Conservation (phyloP, 2,329 filamentous ascomycete genomes). For the Fusarium torreyae region DNA sequence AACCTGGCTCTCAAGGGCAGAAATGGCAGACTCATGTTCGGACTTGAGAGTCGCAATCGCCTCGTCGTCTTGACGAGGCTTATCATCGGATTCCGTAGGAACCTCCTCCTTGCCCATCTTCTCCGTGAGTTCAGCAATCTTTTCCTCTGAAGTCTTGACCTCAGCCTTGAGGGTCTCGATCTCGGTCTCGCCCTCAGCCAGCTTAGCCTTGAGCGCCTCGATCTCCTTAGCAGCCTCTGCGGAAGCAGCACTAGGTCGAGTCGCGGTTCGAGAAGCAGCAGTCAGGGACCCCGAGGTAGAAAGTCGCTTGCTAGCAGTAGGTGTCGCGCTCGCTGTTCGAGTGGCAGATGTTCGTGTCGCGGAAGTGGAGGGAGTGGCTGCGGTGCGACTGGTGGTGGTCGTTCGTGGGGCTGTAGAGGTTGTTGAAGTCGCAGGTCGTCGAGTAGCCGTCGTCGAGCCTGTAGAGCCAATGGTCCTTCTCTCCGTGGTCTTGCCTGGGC, state of each 20-base stretch:
- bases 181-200: constrained; percentile 71
- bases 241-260: constrained; percentile 60
- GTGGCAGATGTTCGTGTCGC: constrained; percentile 51
- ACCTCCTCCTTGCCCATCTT: constrained; percentile 62
- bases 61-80: constrained; percentile 59
- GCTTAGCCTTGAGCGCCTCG: constrained; percentile 72
- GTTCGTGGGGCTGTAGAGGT: constrained; percentile 56
- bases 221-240: constrained; percentile 67
- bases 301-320: constrained; percentile 68
- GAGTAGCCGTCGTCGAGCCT: constrained; percentile 52
- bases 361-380: constrained; percentile 25
- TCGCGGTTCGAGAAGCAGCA: constrained; percentile 54
- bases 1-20: constrained; percentile 63
- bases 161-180: constrained; percentile 71
- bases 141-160: constrained; percentile 69
- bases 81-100: constrained; percentile 58
- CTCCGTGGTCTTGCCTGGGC: constrained; percentile 55
- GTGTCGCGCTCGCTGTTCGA: constrained; percentile 58
- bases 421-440: constrained; percentile 55
- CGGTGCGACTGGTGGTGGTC: constrained; percentile 50
- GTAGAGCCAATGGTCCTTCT: constrained; percentile 56
- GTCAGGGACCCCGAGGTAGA: constrained; percentile 64
- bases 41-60: constrained; percentile 64
- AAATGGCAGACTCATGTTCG: constrained; percentile 65
- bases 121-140: constrained; percentile 68